Evolutionary conservation across 495 filamentous ascomycete genomes (phyloP), one percentile per base, ranked within the genome.

Genomic region (Penicillium paxilli): DNA sequence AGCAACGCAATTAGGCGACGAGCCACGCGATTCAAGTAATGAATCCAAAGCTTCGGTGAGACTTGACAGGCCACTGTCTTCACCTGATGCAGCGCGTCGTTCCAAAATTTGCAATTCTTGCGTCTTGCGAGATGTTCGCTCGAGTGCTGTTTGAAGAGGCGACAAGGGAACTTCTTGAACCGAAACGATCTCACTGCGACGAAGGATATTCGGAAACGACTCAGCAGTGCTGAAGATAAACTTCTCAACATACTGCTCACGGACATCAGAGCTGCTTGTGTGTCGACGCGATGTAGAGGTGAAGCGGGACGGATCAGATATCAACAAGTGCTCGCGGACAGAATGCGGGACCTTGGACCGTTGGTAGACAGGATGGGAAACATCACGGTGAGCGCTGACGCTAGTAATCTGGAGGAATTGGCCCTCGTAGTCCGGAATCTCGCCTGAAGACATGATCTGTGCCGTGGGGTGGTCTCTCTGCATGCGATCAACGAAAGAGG

Each of bases 61-160:
- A 23, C 82, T 73, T 21, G 80, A 73, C 45, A 89, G 77, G 17
- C 81, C 80, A 9, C 78, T 75, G 47, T 86, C 84, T 40, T 94
- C 90, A 7, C 89, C 88, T 19, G 91, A 87, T 5, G 78, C 71
- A n/a, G 92, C 79, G 33, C 84, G 82, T 62, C 85, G 87, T 64
- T 95, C 91, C 8, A 96, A 69, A 10, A 79, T 59, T 9, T 81
- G 74, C 72, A 98, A 79, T 66, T 98, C 95, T 44, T 87, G 81
- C 10, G 93, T 94, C 77, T 97, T 97, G 47, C 91, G 83, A 63
- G 87, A 85, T 30, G 95, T 90, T n/a, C 93, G 83, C 66, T 97
- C 93, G 41, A 98, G 81, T 4, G 89, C 94, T 6, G 91, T 93
- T 63, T 98, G 87, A 53, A 93, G 73, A 8, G 93, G 88, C 20